Percentiles rank a stretch among this genome's conserved stretches.
Conservation (phyloP, 2,329 filamentous ascomycete species). For the Xylaria sp. region DNA sequence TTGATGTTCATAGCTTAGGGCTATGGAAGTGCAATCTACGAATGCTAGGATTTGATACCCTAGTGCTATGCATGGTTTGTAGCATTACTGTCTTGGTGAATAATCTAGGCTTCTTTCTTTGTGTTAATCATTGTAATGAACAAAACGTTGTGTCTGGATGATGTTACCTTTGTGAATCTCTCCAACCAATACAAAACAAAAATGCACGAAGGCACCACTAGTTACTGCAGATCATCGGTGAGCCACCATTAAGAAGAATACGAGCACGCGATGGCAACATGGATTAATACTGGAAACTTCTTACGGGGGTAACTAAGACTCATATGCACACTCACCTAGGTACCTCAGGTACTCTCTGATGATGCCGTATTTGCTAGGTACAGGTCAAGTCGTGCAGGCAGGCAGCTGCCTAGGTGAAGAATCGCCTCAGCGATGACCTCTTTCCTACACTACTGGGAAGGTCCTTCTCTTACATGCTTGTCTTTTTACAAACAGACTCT, state of each 20-base stretch:
- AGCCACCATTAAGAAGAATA: not conserved
- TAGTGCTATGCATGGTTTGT: not conserved
- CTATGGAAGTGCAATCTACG: not conserved
- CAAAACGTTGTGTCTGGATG: not conserved
- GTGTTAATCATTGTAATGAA: not conserved
- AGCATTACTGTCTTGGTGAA: not conserved
- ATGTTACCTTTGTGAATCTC: not conserved
- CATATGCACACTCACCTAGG: not conserved
- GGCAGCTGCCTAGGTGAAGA: not conserved
- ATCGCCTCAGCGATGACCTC: constrained; percentile 5
- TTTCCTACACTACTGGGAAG: not conserved
- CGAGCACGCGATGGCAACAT: not conserved
- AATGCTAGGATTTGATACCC: not conserved
- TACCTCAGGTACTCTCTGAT: not conserved
- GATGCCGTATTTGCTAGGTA: not conserved
- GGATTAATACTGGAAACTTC: not conserved
- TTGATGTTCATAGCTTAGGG: not conserved
- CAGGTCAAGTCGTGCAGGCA: not conserved
- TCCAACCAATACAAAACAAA: not conserved
- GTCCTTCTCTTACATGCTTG: constrained; percentile 1
- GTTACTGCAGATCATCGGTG: not conserved
- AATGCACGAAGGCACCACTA: not conserved
- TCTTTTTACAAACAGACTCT: constrained; percentile 8
- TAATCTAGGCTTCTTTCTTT: not conserved
- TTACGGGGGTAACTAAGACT: not conserved